These are phyloP conservation scores for Xanthoconium stramineum DNA, from an alignment of 768 basidiomycete genomes.

Conservation along the genomic window DNA sequence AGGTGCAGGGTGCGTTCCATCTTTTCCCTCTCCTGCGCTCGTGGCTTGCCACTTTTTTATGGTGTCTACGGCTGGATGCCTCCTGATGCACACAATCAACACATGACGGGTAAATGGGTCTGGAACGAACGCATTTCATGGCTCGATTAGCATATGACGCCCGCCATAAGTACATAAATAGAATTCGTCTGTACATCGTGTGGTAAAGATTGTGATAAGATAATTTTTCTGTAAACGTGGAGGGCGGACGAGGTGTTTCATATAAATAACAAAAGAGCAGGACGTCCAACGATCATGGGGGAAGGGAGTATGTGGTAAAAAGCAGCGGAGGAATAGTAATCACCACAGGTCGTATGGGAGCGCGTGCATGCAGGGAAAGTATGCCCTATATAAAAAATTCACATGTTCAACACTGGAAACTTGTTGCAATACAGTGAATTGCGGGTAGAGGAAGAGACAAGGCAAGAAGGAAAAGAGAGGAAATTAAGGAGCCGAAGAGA, in stretches of 20 bases:
- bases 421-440: slow-evolving; percentile 86
- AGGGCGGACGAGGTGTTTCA: slow-evolving; percentile 2
- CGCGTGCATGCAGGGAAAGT: slow-evolving; percentile 12
- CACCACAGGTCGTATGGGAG: slow-evolving; percentile 12
- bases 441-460: slow-evolving; percentile 33
- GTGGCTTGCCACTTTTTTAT: neutral
- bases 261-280: slow-evolving; percentile 18
- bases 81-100: slow-evolving; percentile 15
- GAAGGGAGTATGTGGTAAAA: slow-evolving; percentile 9
- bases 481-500: slow-evolving; percentile 13
- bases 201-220: slow-evolving; percentile 28
- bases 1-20: slow-evolving; percentile 65
- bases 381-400: slow-evolving; percentile 41
- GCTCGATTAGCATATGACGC: slow-evolving; percentile 38
- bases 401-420: slow-evolving; percentile 49
- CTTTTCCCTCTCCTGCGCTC: no score
- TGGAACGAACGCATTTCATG: slow-evolving; percentile 50
- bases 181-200: slow-evolving; percentile 27
- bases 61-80: slow-evolving; percentile 24
- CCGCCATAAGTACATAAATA: slow-evolving; percentile 21
- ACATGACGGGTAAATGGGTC: slow-evolving; percentile 36
- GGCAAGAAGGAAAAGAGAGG: slow-evolving; percentile 9
- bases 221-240: slow-evolving; percentile 15
- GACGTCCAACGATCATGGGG: slow-evolving; percentile 8
- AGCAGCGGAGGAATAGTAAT: slow-evolving; percentile 12